A percentile compares a stretch with the other conserved stretches of the same genome.
Conservation (phyloP, 2,329 filamentous ascomycete genomes). For the Arthrobotrys iridis region DNA sequence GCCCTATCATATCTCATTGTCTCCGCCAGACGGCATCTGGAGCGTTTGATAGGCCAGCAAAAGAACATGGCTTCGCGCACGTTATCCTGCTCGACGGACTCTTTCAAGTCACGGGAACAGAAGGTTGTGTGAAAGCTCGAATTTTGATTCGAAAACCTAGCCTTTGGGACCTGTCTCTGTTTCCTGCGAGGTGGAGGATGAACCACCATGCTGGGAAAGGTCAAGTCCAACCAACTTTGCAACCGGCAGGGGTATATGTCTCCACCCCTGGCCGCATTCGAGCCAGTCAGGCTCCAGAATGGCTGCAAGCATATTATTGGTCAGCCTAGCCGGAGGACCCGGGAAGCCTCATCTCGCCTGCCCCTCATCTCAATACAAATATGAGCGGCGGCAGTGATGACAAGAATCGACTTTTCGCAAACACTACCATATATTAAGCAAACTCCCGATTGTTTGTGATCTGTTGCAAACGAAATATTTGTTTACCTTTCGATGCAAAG, state of each 20-base stretch:
- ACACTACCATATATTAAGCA: slow-evolving; percentile 1
- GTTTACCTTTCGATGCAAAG: slow-evolving; percentile 9
- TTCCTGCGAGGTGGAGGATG: slow-evolving; percentile 27
- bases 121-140: slow-evolving; percentile 52
- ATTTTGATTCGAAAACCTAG: slow-evolving; percentile 54
- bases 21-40: slow-evolving; percentile 45
- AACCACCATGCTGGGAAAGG: slow-evolving; percentile 45
- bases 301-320: slow-evolving; percentile 32
- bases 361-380: slow-evolving; percentile 8
- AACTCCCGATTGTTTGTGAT: slow-evolving; percentile 11
- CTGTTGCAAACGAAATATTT: background rate
- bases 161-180: slow-evolving; percentile 38
- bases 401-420: slow-evolving; percentile 2
- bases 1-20: slow-evolving; percentile 48
- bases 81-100: slow-evolving; percentile 50
- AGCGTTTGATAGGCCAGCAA: slow-evolving; percentile 39
- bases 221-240: slow-evolving; percentile 22
- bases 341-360: slow-evolving; percentile 51
- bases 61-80: slow-evolving; percentile 39
- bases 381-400: slow-evolving; percentile 26
- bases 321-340: slow-evolving; percentile 43
- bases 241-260: slow-evolving; percentile 3
- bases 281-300: slow-evolving; percentile 32
- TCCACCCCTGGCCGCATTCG: slow-evolving; percentile 31
- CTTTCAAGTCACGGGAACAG: slow-evolving; percentile 52